Evolutionary conservation across 495 filamentous ascomycete species (phyloP).

Genomic region (Aspergillus biplanus): DNA sequence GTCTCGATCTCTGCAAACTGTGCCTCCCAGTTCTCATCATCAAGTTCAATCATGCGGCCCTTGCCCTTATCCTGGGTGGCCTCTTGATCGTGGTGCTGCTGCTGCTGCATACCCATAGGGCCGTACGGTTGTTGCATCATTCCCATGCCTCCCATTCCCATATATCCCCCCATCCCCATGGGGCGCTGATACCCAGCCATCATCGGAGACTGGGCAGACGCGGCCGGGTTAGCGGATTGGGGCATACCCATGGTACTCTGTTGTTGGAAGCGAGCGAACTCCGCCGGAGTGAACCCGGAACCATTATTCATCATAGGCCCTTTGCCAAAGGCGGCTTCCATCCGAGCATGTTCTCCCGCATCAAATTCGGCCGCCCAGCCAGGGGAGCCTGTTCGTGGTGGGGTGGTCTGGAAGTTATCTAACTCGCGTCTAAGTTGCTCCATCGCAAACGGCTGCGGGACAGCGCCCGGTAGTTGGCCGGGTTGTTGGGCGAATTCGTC

Average conservation of each 20-base stretch:
- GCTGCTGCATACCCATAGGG: constrained; percentile 52
- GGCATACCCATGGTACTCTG: constrained; percentile 60
- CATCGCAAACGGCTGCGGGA: constrained; percentile 65
- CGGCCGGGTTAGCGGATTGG: constrained; percentile 58
- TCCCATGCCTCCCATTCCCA: constrained; percentile 48
- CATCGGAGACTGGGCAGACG: constrained; percentile 48
- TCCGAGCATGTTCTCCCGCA: constrained; percentile 67
- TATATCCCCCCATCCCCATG: constrained; percentile 59
- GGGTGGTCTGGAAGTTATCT: constrained; percentile 61
- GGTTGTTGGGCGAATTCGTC: constrained; percentile 86
- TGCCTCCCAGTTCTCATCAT: constrained; percentile 92
- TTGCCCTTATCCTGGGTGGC: constrained; percentile 76
- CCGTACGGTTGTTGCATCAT: constrained; percentile 44
- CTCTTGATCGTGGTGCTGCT: constrained; percentile 54
- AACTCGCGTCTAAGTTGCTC: constrained; percentile 70
- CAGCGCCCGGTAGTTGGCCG: constrained; percentile 56
- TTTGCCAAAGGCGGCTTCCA: constrained; percentile 78
- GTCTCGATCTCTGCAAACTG: constrained; percentile 91
- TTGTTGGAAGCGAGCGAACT: constrained; percentile 84
- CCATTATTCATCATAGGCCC: constrained; percentile 48
- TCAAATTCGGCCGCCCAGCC: constrained; percentile 75
- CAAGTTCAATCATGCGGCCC: constrained; percentile 86
- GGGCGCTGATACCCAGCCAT: constrained; percentile 63
- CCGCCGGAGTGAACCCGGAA: constrained; percentile 74
- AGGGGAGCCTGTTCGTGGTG: constrained; percentile 59